A percentile compares a stretch with the other conserved stretches of the same genome.
phyloP scores from a whole-genome alignment of 1,284 basidiomycete genomes.

The Trichosporon inkin region DNA sequence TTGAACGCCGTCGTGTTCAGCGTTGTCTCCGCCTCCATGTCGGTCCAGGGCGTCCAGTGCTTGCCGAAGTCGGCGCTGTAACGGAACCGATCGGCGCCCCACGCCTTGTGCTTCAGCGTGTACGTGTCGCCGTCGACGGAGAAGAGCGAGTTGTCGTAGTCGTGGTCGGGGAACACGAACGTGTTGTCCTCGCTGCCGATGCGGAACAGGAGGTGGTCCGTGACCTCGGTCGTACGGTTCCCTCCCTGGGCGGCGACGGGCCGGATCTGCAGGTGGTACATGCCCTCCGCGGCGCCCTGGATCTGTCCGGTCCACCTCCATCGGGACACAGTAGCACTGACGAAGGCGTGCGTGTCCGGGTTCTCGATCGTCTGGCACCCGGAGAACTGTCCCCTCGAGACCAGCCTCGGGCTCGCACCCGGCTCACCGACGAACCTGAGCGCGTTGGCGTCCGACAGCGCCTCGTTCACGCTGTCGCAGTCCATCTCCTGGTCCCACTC shows the following conservation, averaged over 20 bases:
- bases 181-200: slow-evolving; percentile 70
- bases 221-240: slow-evolving; percentile 42
- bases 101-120: slow-evolving; percentile 71
- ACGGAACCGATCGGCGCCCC: slow-evolving; percentile 79
- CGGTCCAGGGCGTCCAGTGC: slow-evolving; percentile 72
- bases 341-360: slow-evolving; percentile 41
- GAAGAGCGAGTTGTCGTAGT: slow-evolving; percentile 64
- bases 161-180: slow-evolving; percentile 70
- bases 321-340: slow-evolving; percentile 58
- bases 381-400: slow-evolving; percentile 39
- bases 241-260: slow-evolving; percentile 53
- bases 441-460: slow-evolving; percentile 50
- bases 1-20: slow-evolving; percentile 61
- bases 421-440: slow-evolving; percentile 67
- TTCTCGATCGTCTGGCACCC: slow-evolving; percentile 47
- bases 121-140: slow-evolving; percentile 61
- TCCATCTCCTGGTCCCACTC: slow-evolving; percentile 75
- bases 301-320: slow-evolving; percentile 74
- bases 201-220: slow-evolving; percentile 71
- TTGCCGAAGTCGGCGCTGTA: slow-evolving; percentile 82
- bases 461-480: slow-evolving; percentile 62
- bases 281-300: slow-evolving; percentile 50
- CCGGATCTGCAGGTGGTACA: slow-evolving; percentile 35
- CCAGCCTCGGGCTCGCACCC: slow-evolving; percentile 55
- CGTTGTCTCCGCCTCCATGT: slow-evolving; percentile 67